These are phyloP conservation scores for Macrotyloma uniflorum DNA, from an alignment of 306 rosid genomes.

Conservation along the genomic window DNA sequence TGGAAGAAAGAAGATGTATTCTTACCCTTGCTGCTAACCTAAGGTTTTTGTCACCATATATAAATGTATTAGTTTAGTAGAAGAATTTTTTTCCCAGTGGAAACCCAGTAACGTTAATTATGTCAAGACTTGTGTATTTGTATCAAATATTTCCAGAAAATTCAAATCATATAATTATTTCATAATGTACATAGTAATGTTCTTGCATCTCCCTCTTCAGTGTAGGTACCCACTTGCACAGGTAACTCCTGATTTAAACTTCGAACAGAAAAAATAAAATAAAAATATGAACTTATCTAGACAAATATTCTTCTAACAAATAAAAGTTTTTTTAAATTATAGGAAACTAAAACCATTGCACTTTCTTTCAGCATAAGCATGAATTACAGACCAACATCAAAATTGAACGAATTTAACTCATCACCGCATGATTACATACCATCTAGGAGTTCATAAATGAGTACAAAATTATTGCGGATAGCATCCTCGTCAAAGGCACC, in stretches of 20 bases:
- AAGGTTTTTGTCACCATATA: background rate
- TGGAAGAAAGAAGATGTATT: conserved; percentile 5
- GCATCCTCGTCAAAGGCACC: conserved; percentile 99
- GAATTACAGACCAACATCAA: conserved; percentile 19
- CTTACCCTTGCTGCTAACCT: background rate
- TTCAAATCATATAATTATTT: conserved; percentile 19
- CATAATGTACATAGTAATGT: background rate
- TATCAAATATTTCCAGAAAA: background rate
- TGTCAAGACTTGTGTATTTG: background rate
- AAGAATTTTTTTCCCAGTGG: conserved; percentile 10
- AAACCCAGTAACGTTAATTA: background rate
- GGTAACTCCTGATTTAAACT: background rate
- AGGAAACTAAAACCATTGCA: background rate
- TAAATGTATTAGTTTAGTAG: background rate
- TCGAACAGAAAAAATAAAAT: background rate
- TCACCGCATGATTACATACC: conserved; percentile 54
- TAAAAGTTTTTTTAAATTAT: background rate
- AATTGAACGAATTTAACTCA: conserved; percentile 13
- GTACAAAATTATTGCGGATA: conserved; percentile 96
- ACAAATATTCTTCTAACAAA: conserved; percentile 6
- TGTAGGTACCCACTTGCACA: background rate
- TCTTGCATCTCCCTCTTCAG: conserved; percentile 20
- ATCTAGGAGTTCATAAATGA: conserved; percentile 94
- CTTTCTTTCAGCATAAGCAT: conserved; percentile 2
- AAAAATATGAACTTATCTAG: conserved; percentile 29